Base-by-base conservation (phyloP, 441 rosid genomes). In the Syzygium malaccense region DNA sequence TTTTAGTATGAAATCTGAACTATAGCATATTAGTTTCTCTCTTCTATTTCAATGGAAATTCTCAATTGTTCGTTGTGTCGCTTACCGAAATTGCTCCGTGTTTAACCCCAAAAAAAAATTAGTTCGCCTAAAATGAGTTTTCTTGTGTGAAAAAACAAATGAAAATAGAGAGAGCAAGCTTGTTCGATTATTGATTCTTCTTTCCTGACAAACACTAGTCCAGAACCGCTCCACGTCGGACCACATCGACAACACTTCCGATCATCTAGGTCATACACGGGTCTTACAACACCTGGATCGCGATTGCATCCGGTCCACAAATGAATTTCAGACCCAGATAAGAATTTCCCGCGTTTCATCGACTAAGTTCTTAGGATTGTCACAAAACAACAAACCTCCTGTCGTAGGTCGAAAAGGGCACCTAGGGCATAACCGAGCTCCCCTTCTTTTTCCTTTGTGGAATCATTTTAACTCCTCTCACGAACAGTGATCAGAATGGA, bases 31-130 rank as follows among this genome's bases (percentile, higher is more conserved):
- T 4, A 33, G 7, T 0, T 33, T 33, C 48, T 68, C 79, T 68
- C 79, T 68, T 68, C 41, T 19, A 9, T 68, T 33, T 19, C 79
- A 68, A 33, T 18, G 45, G 14, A 19, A 19, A 68, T 68, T 0
- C 0, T 33, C 48, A 71, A 10, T 0, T 71, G 49, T 37, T 71
- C 15, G 0, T 11, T 33, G 49, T 0, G 80, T 20, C 0, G 11
- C 49, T 71, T 5, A 19, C 49, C 80, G 10, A 10, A 19, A 11
- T 37, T 71, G 49, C 49, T 20, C 48, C 3, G 14, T 20, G 80
- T 2, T 37, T 45, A 7, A 45, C 48, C 48, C 48, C 7, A 25
- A 25, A 26, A 26, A 0, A 2, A 58, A 57, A 58, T 25, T 26
- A 58, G 3, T 6, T 58, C 30, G 12, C 30, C 15, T 14, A 2